Conservation (phyloP, 2,329 filamentous ascomycete genomes). For the Hyphodiscus sp. region DNA sequence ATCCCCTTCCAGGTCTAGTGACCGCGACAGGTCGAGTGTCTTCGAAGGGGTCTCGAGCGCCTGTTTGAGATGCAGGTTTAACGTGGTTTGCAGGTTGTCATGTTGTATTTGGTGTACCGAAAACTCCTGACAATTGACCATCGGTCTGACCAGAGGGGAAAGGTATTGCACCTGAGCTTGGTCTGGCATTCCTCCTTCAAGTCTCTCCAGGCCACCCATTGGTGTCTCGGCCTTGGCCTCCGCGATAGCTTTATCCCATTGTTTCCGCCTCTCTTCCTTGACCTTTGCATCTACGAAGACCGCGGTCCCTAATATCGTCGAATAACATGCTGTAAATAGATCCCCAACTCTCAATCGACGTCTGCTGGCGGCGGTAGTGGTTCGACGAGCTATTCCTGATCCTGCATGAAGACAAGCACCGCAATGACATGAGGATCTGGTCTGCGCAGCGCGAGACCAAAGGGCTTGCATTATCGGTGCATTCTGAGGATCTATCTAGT, state of each 20-base stretch:
- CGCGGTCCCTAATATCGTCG: conserved; percentile 59
- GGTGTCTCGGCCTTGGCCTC: conserved; percentile 35
- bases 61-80: neutral
- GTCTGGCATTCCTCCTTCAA: neutral
- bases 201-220: neutral
- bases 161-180: neutral
- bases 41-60: neutral
- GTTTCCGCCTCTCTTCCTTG: conserved; percentile 51
- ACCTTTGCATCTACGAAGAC: conserved; percentile 53
- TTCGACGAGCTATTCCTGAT: conserved; percentile 41
- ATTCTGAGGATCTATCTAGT: conserved; percentile 15
- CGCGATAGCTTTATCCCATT: conserved; percentile 56
- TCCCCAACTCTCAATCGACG: conserved; percentile 45
- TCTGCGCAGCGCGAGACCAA: conserved; percentile 61
- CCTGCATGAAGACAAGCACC: conserved; percentile 50
- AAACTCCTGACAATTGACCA: neutral
- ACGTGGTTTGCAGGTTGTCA: neutral
- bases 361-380: conserved; percentile 42
- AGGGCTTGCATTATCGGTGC: conserved; percentile 54
- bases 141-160: neutral
- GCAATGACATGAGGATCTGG: conserved; percentile 55
- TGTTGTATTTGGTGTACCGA: neutral
- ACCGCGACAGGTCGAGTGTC: neutral
- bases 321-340: conserved; percentile 61
- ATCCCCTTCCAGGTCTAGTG: neutral